Evolutionary conservation across 106 monocot genomes (phyloP).

Genomic region (Dioscorea alata): DNA sequence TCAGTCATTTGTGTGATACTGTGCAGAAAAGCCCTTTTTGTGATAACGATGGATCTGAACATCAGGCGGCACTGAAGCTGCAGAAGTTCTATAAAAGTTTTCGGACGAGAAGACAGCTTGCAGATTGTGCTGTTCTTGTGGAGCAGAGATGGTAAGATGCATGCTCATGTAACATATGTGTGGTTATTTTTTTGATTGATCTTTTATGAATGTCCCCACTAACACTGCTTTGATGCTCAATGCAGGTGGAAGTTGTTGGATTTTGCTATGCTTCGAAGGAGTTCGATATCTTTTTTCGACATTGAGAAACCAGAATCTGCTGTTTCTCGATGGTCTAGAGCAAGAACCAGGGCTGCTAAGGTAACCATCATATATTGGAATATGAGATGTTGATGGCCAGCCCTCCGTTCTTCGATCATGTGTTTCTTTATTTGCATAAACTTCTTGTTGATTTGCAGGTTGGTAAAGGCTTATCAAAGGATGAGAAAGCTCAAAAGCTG

Average conservation of each 20-base stretch:
- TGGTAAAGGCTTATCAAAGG: conserved; percentile 88
- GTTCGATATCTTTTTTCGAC: conserved; percentile 88
- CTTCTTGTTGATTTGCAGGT: conserved; percentile 33
- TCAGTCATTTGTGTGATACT: conserved; percentile 9
- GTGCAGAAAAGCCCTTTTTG: neutral
- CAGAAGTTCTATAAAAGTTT: conserved; percentile 96
- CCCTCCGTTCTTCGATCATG: too few relatives aligned
- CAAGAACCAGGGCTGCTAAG: conserved; percentile 83
- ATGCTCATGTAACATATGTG: too few relatives aligned
- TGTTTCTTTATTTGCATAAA: too few relatives aligned
- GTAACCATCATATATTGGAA: conserved; percentile 17
- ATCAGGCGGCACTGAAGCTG: conserved; percentile 70
- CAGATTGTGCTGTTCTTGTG: conserved; percentile 80
- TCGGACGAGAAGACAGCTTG: conserved; percentile 75
- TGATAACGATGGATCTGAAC: conserved; percentile 24
- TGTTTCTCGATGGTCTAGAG: conserved; percentile 81
- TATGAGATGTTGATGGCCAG: too few relatives aligned
- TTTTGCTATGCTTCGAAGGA: conserved; percentile 83
- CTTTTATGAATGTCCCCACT: too few relatives aligned
- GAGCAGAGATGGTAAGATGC: conserved; percentile 77
- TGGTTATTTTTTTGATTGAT: too few relatives aligned
- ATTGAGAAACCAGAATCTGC: conserved; percentile 69
- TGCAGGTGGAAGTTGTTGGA: conserved; percentile 93
- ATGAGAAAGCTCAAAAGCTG: conserved; percentile 82
- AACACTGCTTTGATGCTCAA: neutral